Base-by-base conservation (phyloP, 1,284 basidiomycete genomes). In the Cronartium quercuum region DNA sequence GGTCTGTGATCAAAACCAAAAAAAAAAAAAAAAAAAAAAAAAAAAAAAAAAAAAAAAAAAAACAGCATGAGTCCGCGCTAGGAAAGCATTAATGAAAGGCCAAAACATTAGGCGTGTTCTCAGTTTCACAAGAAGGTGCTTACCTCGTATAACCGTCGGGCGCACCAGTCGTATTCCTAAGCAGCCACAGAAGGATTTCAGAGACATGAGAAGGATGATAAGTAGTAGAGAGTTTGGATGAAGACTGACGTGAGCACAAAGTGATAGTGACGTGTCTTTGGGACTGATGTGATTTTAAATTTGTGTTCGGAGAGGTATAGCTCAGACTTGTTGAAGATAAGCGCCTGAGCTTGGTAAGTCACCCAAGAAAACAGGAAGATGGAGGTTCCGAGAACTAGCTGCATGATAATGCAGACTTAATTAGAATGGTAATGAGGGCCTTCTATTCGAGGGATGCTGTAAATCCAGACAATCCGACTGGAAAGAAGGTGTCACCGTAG, bases 1-100 rank as follows among this genome's bases (percentile, higher is more conserved):
- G 78, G 77, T 69, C 83, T 83, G 35, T 78, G 76, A 6, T 83
- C 1, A 60, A 68, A 40, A 40, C n/a, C 35, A 24, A 68, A 37
- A 2, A 13, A 21, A 12, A 12, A 18, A 9, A 38, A 7, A 7
- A n/a, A 38, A 3, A 10, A 9, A 18, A 57, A 41, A 21, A 40
- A 24, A 57, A 15, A 68, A 6, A 12, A 12, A 12, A 12, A 47
- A 47, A n/a, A 47, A 47, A 47, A 47, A n/a, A 47, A n/a, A 47
- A 47, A 47, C 10, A 47, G n/a, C 10, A 35, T 62, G 37, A 62
- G 24, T 34, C 35, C 37, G 34, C 3, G n/a, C 13, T 18, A 6
- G 6, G 51, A 35, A 21, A 60, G 42, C 21, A 7, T 41, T 55
- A 40, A 40, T 65, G 21, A 41, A 24, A 40, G n/a, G n/a, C n/a